phyloP scores from a whole-genome alignment of 352 stramenopile genomes.

The Elongisporangium prolatum region DNA sequence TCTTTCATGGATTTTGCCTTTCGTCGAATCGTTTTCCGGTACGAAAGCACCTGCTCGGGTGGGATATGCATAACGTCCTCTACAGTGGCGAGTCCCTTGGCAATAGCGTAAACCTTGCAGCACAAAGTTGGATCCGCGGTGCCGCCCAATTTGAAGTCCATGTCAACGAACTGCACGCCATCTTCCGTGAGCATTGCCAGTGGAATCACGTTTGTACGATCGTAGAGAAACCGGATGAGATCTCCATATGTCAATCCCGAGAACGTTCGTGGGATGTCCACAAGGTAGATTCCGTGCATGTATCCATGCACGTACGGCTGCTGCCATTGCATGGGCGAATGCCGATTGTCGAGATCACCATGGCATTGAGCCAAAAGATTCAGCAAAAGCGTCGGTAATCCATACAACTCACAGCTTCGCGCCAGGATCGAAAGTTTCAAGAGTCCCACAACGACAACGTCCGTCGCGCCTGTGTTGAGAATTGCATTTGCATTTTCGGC shows the following conservation, averaged over 20 bases:
- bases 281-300: constrained; percentile 66
- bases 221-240: constrained; percentile 74
- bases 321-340: constrained; percentile 58
- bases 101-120: constrained; percentile 77
- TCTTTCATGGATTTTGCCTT: constrained; percentile 45
- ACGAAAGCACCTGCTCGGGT: constrained; percentile 68
- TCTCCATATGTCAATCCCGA: constrained; percentile 77
- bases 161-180: constrained; percentile 63
- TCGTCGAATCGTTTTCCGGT: constrained; percentile 61
- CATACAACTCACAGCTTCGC: constrained; percentile 57
- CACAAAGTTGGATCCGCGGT: constrained; percentile 73
- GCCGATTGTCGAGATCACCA: constrained; percentile 42
- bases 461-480: constrained; percentile 68
- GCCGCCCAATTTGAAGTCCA: constrained; percentile 73
- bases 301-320: constrained; percentile 64
- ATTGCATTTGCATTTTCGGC: constrained; percentile 55
- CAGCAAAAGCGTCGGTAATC: constrained; percentile 59
- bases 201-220: constrained; percentile 60
- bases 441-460: constrained; percentile 63
- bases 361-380: constrained; percentile 61
- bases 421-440: constrained; percentile 74
- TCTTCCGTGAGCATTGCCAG: constrained; percentile 64
- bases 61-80: constrained; percentile 58
- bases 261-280: constrained; percentile 77
- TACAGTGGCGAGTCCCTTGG: constrained; percentile 46